A percentile compares a stretch with the other conserved stretches of the same genome.
phyloP scores from a whole-genome alignment of 2,329 filamentous ascomycete genomes.

The Hortaea sp. region DNA sequence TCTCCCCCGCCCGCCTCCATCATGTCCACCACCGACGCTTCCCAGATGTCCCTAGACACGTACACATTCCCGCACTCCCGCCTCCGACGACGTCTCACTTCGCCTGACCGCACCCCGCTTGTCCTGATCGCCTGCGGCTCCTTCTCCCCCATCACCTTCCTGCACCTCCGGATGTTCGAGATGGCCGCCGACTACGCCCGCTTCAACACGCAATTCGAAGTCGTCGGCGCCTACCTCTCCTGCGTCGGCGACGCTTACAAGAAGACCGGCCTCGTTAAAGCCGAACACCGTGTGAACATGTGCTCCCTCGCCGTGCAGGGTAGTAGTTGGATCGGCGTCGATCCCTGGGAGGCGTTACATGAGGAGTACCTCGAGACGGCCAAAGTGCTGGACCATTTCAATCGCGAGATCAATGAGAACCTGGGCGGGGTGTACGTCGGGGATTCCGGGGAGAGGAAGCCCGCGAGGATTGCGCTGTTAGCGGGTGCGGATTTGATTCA shows the following conservation, averaged over 20 bases:
- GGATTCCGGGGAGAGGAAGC: slow-evolving; percentile 53
- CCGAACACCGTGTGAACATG: slow-evolving; percentile 72
- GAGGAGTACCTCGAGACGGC: slow-evolving; percentile 81
- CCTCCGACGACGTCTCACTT: slow-evolving; percentile 46
- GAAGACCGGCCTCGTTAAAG: slow-evolving; percentile 66
- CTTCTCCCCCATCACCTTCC: slow-evolving; percentile 40
- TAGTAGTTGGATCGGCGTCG: slow-evolving; percentile 71
- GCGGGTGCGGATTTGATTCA: slow-evolving; percentile 54
- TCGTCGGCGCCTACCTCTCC: slow-evolving; percentile 75
- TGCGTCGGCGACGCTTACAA: slow-evolving; percentile 71
- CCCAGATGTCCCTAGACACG: slow-evolving; percentile 29
- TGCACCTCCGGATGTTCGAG: slow-evolving; percentile 79
- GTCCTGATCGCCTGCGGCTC: slow-evolving; percentile 60
- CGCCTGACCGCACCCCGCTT: slow-evolving; percentile 50
- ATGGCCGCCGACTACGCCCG: slow-evolving; percentile 74
- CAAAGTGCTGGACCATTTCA: slow-evolving; percentile 80
- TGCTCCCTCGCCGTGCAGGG: slow-evolving; percentile 71
- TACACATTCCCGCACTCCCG: slow-evolving; percentile 55
- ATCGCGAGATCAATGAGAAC: slow-evolving; percentile 76
- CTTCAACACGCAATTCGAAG: slow-evolving; percentile 67
- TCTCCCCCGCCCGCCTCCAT: slow-evolving; percentile 1
- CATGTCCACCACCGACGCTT: slow-evolving; percentile 17
- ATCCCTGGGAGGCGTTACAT: slow-evolving; percentile 81
- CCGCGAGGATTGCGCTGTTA: slow-evolving; percentile 66
- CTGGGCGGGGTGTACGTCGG: slow-evolving; percentile 56